Evolutionary conservation across 495 filamentous ascomycete species (phyloP).

Genomic region (Antarctomyces pellizariae): DNA sequence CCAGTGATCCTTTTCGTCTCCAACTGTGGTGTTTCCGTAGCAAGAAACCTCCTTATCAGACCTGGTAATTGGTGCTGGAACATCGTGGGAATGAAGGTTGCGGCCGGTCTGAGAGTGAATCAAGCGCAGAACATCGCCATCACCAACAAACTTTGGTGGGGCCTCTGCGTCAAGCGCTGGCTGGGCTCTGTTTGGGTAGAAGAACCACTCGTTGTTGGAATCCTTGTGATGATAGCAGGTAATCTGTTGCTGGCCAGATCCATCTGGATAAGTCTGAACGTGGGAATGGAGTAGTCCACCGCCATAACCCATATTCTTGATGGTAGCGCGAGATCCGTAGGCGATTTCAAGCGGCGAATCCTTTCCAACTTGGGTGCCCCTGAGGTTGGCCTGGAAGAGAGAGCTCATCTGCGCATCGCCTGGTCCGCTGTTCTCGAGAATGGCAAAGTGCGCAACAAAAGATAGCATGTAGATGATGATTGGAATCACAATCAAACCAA

Average conservation of each 20-base stretch:
- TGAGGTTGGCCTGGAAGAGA: conserved; percentile 89
- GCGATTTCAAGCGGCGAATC: conserved; percentile 86
- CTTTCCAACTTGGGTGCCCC: conserved; percentile 77
- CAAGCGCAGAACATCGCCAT: conserved; percentile 60
- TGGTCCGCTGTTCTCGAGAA: conserved; percentile 82
- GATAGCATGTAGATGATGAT: conserved; percentile 79
- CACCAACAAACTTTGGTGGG: conserved; percentile 45
- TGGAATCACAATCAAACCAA: conserved; percentile 75
- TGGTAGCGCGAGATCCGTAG: conserved; percentile 65
- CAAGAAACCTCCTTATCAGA: conserved; percentile 76
- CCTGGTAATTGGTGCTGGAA: conserved; percentile 76
- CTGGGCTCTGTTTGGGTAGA: conserved; percentile 71
- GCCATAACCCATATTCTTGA: conserved; percentile 99
- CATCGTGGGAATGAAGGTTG: conserved; percentile 82
- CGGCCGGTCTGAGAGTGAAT: conserved; percentile 92
- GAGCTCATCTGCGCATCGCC: conserved; percentile 99
- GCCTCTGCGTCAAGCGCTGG: conserved; percentile 46
- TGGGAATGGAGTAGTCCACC: conserved; percentile 95
- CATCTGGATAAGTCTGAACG: conserved; percentile 89
- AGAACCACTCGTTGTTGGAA: conserved; percentile 98
- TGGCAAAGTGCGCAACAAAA: conserved; percentile 80
- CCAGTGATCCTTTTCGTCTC: conserved; percentile 98
- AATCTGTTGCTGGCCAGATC: conserved; percentile 83
- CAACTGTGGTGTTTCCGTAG: conserved; percentile 91
- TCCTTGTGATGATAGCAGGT: conserved; percentile 99